These are phyloP conservation scores for Epichloe hybrida DNA, from an alignment of 2,329 filamentous ascomycete genomes.

Conservation along the genomic window DNA sequence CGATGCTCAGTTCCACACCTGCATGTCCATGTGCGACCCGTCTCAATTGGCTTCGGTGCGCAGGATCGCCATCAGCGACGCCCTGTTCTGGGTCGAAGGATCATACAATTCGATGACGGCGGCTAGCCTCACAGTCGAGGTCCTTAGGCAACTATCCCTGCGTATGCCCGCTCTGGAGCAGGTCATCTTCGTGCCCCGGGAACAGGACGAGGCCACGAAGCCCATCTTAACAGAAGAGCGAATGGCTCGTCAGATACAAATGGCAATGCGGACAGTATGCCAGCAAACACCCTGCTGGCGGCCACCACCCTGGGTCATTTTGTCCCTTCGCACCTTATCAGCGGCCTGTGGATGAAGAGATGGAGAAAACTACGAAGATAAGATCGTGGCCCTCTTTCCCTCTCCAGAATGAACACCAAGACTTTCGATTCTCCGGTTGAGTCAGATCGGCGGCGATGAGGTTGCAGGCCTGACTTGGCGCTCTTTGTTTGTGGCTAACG, in stretches of 20 bases:
- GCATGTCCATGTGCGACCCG: constrained; percentile 28
- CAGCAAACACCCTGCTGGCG: constrained; percentile 18
- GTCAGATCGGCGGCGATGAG: background rate
- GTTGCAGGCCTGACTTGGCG: background rate
- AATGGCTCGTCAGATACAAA: constrained; percentile 24
- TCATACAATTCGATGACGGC: constrained; percentile 25
- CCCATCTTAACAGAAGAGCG: constrained; percentile 19
- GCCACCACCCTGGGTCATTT: constrained; percentile 25
- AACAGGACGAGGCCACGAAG: constrained; percentile 19
- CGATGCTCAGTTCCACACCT: constrained; percentile 30
- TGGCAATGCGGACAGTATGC: constrained; percentile 21
- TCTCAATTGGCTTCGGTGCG: constrained; percentile 27
- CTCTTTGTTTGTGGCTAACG: background rate
- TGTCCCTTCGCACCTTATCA: constrained; percentile 10
- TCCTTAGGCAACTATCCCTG: constrained; percentile 23
- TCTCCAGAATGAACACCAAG: background rate
- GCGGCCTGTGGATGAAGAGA: constrained; percentile 4
- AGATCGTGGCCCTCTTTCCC: too few species aligned
- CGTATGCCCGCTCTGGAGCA: constrained; percentile 27
- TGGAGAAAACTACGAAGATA: background rate
- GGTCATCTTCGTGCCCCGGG: constrained; percentile 30
- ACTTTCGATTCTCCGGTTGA: background rate
- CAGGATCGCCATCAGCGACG: constrained; percentile 32
- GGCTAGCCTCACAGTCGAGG: constrained; percentile 24
- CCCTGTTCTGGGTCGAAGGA: constrained; percentile 25